Base-by-base conservation (phyloP, 345 rosid species). In the Triadica sebifera region DNA sequence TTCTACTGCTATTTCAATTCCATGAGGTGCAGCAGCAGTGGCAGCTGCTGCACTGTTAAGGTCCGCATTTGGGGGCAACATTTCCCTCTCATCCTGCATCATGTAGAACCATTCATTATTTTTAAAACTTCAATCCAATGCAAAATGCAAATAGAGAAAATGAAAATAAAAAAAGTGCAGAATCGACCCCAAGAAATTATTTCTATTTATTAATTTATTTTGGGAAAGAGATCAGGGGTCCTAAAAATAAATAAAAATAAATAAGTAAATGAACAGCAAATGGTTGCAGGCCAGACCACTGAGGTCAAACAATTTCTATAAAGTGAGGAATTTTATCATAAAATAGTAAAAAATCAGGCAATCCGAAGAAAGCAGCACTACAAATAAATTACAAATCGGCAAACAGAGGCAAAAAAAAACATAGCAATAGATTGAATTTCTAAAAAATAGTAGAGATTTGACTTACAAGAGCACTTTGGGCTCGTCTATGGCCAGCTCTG, bases 401-500 rank as follows among this genome's bases (percentile, higher is more conserved):
- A 29, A 29, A 29, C 34, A 29, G 2, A 29, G 34, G 34, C 34
- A 29, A 29, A 29, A 29, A 53, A 74, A 39, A 8, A 17, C 10
- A 65, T 25, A 19, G 68, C 56, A 70, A 72, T 6, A 58, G 25
- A 10, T 8, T 58, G 15, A 4, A 58, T 25, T 57, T 20, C 12
- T 22, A 10, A 11, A n/a, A 10, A 46, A 46, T 53, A 43, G 66
- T 34, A 46, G 20, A 53, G 38, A 59, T 13, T 29, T 29, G 34
- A 69, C 89, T 87, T 82, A 91, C 98, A 79, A 93, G 77, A 65
- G 97, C 89, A 80, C 97, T 90, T 41, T 88, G 98, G n/a, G 92
- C 83, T 77, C 97, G 86, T 69, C 98, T 84, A 80, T 92, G 98
- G 43, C 88, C 86, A 67, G 75, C 81, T 83, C 86, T 84, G 39